Conservation (phyloP, 352 stramenopile genomes). For the Globisporangium megalacanthum region DNA sequence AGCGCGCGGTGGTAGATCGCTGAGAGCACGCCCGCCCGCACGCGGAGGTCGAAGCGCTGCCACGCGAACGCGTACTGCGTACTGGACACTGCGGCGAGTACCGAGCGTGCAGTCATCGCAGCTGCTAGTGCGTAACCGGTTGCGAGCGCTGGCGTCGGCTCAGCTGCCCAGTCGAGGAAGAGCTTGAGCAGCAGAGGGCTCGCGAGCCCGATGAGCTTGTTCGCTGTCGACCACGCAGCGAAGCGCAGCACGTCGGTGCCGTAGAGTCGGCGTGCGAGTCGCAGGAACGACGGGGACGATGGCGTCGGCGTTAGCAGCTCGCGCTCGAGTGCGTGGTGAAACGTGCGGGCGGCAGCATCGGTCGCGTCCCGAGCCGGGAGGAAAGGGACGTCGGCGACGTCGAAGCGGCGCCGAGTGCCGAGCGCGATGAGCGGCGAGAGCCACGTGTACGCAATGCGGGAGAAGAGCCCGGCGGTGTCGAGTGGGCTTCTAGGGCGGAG, state of each 20-base stretch:
- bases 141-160: slow-evolving; percentile 25
- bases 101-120: slow-evolving; percentile 42
- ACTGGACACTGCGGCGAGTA: slow-evolving; percentile 53
- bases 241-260: slow-evolving; percentile 51
- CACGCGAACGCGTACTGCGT: slow-evolving; percentile 79
- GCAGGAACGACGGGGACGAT: slow-evolving; percentile 63
- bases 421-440: slow-evolving; percentile 59
- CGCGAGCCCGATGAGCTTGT: slow-evolving; percentile 63
- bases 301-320: slow-evolving; percentile 21
- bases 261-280: slow-evolving; percentile 46
- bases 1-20: slow-evolving; percentile 69
- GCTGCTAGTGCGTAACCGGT: slow-evolving; percentile 55
- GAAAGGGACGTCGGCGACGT: slow-evolving; percentile 51
- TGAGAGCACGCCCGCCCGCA: slow-evolving; percentile 58
- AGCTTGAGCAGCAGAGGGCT: slow-evolving; percentile 77
- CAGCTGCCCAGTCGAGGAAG: slow-evolving; percentile 69
- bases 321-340: slow-evolving; percentile 33
- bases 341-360: slow-evolving; percentile 27
- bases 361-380: slow-evolving; percentile 50
- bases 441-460: slow-evolving; percentile 63
- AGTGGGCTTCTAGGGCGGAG: slow-evolving; percentile 25
- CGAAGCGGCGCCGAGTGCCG: slow-evolving; percentile 42
- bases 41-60: slow-evolving; percentile 70
- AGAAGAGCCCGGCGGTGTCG: slow-evolving; percentile 46
- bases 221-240: slow-evolving; percentile 57